A percentile compares a stretch with the other conserved stretches of the same genome.
phyloP scores from a whole-genome alignment of 169 alveolate species.

The Plasmodium adleri region DNA sequence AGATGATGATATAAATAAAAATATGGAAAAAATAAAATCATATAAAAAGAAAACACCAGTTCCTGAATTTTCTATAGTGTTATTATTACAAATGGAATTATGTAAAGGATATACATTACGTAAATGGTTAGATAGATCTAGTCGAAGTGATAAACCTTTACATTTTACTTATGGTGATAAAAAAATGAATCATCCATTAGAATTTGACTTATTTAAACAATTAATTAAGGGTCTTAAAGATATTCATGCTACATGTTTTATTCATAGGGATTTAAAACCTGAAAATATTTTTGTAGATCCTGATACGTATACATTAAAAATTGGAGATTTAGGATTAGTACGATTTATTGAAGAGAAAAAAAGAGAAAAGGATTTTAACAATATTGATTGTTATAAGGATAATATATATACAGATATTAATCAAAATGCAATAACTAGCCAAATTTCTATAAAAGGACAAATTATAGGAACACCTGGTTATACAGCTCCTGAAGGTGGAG shows the following conservation, averaged over 20 bases:
- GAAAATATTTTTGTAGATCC: slow-evolving; percentile 92
- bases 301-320: slow-evolving; percentile 85
- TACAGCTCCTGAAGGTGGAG: slow-evolving; percentile 94
- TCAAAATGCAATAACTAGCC: slow-evolving; percentile 75
- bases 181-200: slow-evolving; percentile 82
- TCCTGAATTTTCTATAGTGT: slow-evolving; percentile 81
- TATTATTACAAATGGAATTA: slow-evolving; percentile 91
- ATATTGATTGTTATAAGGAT: slow-evolving; percentile 53
- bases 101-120: slow-evolving; percentile 91
- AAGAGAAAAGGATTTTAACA: slow-evolving; percentile 76
- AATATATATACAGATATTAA: slow-evolving; percentile 62
- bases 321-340: slow-evolving; percentile 94
- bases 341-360: slow-evolving; percentile 86
- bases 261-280: slow-evolving; percentile 94
- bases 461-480: slow-evolving; percentile 94
- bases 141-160: slow-evolving; percentile 80
- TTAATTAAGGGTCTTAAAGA: slow-evolving; percentile 91
- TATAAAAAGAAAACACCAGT: slow-evolving; percentile 75
- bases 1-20: slow-evolving; percentile 55
- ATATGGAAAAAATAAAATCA: slow-evolving; percentile 42
- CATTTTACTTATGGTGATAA: slow-evolving; percentile 68
- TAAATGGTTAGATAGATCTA: slow-evolving; percentile 88
- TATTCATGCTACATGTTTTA: slow-evolving; percentile 90
- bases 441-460: slow-evolving; percentile 88
- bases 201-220: slow-evolving; percentile 88